phyloP scores from a whole-genome alignment of 2,329 filamentous ascomycete species.

The Hypoxylon rubiginosum region DNA sequence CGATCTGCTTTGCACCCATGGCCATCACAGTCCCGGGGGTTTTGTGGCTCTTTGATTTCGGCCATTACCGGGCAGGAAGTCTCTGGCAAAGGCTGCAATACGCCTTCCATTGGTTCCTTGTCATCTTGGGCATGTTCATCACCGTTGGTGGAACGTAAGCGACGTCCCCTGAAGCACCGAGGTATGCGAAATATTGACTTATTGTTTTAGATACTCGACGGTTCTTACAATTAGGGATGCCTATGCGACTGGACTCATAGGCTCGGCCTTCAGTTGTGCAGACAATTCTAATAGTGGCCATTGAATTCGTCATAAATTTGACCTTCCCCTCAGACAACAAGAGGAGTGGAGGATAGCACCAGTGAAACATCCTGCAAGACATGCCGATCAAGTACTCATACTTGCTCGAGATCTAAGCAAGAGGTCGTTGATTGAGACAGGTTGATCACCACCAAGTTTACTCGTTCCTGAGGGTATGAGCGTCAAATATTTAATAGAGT shows the following conservation, averaged over 20 bases:
- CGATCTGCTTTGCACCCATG: conserved; percentile 54
- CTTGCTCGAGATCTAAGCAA: neutral
- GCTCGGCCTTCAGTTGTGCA: conserved; percentile 42
- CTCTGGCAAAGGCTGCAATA: conserved; percentile 32
- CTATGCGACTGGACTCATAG: conserved; percentile 39
- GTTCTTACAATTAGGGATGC: conserved; percentile 39
- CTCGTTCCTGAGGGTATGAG: neutral
- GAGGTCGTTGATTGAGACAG: no score
- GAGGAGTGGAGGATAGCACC: neutral
- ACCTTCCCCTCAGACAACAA: neutral
- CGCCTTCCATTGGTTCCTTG: conserved; percentile 38
- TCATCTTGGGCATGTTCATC: conserved; percentile 37
- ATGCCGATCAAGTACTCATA: neutral
- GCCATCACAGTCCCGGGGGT: conserved; percentile 54
- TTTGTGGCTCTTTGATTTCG: conserved; percentile 55
- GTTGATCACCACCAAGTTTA: neutral
- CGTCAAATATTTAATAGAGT: neutral
- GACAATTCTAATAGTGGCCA: conserved; percentile 40
- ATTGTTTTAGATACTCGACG: conserved; percentile 34
- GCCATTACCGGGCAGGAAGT: conserved; percentile 49
- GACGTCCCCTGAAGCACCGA: neutral
- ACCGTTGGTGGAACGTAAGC: conserved; percentile 41
- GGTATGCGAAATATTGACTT: conserved; percentile 1
- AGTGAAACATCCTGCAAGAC: neutral
- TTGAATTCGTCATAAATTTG: neutral